phyloP scores from a whole-genome alignment of 2,329 filamentous ascomycete species.

The Drechslerella coelobrocha region DNA sequence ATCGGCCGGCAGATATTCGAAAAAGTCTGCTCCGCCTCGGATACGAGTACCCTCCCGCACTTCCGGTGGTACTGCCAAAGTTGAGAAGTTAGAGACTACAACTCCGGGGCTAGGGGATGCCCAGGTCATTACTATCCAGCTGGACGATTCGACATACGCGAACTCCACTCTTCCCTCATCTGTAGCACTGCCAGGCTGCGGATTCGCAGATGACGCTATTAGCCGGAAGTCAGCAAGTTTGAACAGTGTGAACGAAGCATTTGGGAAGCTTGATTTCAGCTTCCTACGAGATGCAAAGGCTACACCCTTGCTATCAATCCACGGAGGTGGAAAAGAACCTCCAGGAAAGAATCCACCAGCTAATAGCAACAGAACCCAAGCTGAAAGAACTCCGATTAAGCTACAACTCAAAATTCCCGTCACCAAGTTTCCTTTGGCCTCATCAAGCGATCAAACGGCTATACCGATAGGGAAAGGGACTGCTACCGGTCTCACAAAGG shows the following conservation, averaged over 20 bases:
- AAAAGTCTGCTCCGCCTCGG: background rate
- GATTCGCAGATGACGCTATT: background rate
- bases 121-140: conserved; percentile 34
- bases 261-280: conserved; percentile 17
- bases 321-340: background rate
- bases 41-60: conserved; percentile 4
- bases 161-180: background rate
- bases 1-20: background rate
- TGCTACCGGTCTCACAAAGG: too few relatives aligned
- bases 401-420: conserved; percentile 22
- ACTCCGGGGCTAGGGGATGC: conserved; percentile 36
- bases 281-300: background rate
- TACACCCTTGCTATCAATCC: background rate
- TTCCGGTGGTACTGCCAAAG: background rate
- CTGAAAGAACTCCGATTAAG: conserved; percentile 22
- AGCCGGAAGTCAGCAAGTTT: background rate
- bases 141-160: conserved; percentile 15
- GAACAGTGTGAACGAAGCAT: background rate
- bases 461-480: too few relatives aligned
- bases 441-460: too few relatives aligned
- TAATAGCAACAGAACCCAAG: conserved; percentile 6
- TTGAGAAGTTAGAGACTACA: conserved; percentile 12
- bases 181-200: background rate
- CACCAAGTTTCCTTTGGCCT: background rate
- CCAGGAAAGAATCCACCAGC: too few relatives aligned